These are phyloP conservation scores for Blepharisma stoltei DNA, from an alignment of 73 alveolate genomes.

Conservation along the genomic window DNA sequence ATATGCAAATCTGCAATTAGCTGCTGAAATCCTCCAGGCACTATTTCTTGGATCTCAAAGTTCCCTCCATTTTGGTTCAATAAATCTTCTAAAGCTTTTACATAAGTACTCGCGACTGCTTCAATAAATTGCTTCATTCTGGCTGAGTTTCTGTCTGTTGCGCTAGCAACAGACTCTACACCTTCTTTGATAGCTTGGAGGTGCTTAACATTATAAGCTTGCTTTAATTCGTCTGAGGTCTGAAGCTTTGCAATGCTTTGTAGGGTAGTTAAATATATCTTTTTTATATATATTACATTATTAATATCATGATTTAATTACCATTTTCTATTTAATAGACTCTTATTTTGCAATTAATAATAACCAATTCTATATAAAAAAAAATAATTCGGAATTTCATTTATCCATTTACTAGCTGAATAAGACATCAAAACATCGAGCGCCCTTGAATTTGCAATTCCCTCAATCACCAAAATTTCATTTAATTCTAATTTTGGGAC, in stretches of 20 bases:
- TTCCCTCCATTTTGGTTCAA: slow-evolving; percentile 3
- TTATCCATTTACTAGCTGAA: slow-evolving; percentile 2
- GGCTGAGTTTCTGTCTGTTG: not conserved
- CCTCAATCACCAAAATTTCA: not conserved
- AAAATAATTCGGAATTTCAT: slow-evolving; percentile 20
- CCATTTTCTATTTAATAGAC: no score
- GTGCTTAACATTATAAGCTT: not conserved
- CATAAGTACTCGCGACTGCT: not conserved
- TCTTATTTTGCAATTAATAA: no score
- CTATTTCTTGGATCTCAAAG: not conserved
- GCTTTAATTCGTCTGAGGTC: not conserved
- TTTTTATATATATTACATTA: no score
- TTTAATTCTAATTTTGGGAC: not conserved
- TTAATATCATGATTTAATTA: no score
- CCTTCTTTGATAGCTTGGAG: slow-evolving; percentile 6
- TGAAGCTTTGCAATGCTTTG: not conserved
- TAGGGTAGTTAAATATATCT: not conserved
- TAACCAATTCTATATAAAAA: no score
- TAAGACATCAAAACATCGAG: not conserved
- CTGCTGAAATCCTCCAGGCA: not conserved
- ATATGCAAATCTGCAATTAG: slow-evolving; percentile 11
- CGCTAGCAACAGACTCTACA: slow-evolving; percentile 12
- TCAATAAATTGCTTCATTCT: not conserved
- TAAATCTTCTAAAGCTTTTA: not conserved
- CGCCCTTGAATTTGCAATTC: not conserved